Evolutionary conservation across 2,329 filamentous ascomycete species (phyloP).

Genomic region (Uncinocarpus reesii): DNA sequence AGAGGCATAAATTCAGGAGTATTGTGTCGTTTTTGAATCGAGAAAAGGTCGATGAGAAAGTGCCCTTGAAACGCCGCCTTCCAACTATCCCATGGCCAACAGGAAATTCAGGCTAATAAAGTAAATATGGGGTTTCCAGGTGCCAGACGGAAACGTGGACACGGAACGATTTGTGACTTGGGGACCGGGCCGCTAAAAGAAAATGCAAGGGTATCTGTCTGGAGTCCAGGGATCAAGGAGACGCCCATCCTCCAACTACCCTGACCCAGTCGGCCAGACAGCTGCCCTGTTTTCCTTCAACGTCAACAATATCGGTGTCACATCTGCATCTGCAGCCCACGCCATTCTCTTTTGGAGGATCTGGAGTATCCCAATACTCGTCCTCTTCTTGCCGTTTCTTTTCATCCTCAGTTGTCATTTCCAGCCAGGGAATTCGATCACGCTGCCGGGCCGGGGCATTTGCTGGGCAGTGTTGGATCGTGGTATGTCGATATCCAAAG

Average conservation of each 20-base stretch:
- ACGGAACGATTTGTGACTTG: neutral
- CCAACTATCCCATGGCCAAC: slow-evolving; percentile 9
- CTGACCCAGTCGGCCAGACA: slow-evolving; percentile 96
- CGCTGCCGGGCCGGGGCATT: slow-evolving; percentile 87
- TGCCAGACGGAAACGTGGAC: neutral
- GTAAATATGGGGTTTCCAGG: neutral
- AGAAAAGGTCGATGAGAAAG: neutral
- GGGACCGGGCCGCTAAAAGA: neutral
- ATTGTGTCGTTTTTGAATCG: slow-evolving; percentile 2
- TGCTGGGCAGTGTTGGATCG: slow-evolving; percentile 94
- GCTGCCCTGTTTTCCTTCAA: slow-evolving; percentile 93
- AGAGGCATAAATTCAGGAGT: neutral
- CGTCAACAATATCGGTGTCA: slow-evolving; percentile 93
- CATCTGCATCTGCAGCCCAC: slow-evolving; percentile 94
- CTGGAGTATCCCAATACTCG: slow-evolving; percentile 85
- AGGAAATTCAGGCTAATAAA: slow-evolving; percentile 7
- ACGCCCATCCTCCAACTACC: slow-evolving; percentile 85
- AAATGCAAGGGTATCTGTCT: neutral
- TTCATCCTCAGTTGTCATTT: slow-evolving; percentile 69
- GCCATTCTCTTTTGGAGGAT: slow-evolving; percentile 84
- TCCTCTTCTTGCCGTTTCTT: slow-evolving; percentile 84
- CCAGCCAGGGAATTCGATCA: slow-evolving; percentile 66
- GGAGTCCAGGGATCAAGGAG: slow-evolving; percentile 34
- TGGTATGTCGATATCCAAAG: slow-evolving; percentile 95
- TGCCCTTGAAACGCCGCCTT: slow-evolving; percentile 8